phyloP scores from a whole-genome alignment of 352 stramenopile species.

The Thalassiosira livingstoniorum region DNA sequence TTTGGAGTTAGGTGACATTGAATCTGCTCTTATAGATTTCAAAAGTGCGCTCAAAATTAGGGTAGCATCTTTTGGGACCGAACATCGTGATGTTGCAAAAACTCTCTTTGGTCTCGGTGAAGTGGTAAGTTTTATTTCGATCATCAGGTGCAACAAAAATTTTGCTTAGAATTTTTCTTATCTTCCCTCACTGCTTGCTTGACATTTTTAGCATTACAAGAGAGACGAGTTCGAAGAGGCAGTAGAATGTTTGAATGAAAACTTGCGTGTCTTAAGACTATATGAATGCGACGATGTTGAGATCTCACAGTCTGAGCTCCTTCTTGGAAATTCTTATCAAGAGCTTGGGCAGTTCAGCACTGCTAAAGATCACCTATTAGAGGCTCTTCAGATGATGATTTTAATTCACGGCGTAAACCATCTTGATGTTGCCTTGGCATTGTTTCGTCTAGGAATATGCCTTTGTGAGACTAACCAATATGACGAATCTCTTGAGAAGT shows the following conservation, averaged over 20 bases:
- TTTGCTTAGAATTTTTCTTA: too few relatives aligned
- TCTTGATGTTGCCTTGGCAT: constrained; percentile 62
- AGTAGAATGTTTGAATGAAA: constrained; percentile 68
- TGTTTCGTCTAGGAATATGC: constrained; percentile 73
- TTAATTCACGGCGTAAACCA: constrained; percentile 46
- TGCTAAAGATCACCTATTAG: constrained; percentile 55
- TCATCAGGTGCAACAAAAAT: too few relatives aligned
- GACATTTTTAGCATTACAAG: constrained; percentile 43
- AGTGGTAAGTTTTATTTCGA: too few relatives aligned
- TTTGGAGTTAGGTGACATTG: constrained; percentile 55
- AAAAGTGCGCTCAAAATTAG: constrained; percentile 66
- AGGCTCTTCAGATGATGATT: constrained; percentile 58
- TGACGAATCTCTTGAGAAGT: constrained; percentile 61
- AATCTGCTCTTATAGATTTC: constrained; percentile 60
- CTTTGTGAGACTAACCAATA: constrained; percentile 68
- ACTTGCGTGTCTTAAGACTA: constrained; percentile 58
- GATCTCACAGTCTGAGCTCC: constrained; percentile 53
- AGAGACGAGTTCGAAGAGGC: constrained; percentile 61
- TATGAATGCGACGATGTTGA: constrained; percentile 48
- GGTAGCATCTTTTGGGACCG: constrained; percentile 58
- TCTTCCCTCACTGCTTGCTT: too few relatives aligned
- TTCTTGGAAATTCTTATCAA: constrained; percentile 66
- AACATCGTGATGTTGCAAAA: constrained; percentile 63
- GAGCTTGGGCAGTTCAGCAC: constrained; percentile 63
- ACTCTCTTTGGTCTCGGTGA: constrained; percentile 62